These are phyloP conservation scores for Penicillium arizonense DNA, from an alignment of 495 filamentous ascomycete genomes.

Conservation along the genomic window DNA sequence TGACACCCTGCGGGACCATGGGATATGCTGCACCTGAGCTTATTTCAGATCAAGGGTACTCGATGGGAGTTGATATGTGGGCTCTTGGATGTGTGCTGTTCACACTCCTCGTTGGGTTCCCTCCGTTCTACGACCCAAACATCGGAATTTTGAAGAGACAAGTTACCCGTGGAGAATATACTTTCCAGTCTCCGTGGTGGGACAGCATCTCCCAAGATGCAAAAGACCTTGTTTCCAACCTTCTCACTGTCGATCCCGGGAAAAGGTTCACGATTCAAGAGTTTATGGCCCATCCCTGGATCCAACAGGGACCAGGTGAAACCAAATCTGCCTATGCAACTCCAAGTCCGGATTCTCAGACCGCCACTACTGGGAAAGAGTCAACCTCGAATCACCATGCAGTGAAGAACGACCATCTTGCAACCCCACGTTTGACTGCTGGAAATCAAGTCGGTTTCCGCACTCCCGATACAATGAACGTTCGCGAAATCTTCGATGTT, in stretches of 20 bases:
- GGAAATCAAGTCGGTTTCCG: conserved; percentile 69
- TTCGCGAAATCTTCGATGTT: conserved; percentile 88
- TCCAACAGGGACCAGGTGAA: conserved; percentile 61
- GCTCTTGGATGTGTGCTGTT: conserved; percentile 88
- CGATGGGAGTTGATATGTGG: conserved; percentile 96
- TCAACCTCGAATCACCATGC: too few relatives aligned
- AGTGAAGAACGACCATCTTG: not conserved
- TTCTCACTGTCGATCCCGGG: conserved; percentile 78
- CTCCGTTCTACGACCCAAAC: conserved; percentile 90
- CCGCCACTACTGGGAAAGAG: not conserved
- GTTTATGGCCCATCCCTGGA: conserved; percentile 70
- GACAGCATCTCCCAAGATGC: conserved; percentile 86
- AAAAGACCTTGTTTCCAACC: conserved; percentile 65
- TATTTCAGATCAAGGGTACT: conserved; percentile 89
- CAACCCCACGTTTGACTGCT: not conserved
- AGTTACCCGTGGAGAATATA: conserved; percentile 84
- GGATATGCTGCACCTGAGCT: conserved; percentile 93
- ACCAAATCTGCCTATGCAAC: conserved; percentile 31
- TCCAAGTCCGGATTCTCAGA: not conserved
- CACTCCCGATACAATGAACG: conserved; percentile 79
- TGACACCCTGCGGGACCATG: conserved; percentile 93
- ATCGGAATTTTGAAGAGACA: conserved; percentile 88
- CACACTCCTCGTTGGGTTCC: conserved; percentile 86
- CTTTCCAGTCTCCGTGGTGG: conserved; percentile 93
- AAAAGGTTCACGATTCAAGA: conserved; percentile 84